Evolutionary conservation across 2,329 filamentous ascomycete species (phyloP), one percentile per base, ranked within the genome.

Genomic region (Colletotrichum sp.): DNA sequence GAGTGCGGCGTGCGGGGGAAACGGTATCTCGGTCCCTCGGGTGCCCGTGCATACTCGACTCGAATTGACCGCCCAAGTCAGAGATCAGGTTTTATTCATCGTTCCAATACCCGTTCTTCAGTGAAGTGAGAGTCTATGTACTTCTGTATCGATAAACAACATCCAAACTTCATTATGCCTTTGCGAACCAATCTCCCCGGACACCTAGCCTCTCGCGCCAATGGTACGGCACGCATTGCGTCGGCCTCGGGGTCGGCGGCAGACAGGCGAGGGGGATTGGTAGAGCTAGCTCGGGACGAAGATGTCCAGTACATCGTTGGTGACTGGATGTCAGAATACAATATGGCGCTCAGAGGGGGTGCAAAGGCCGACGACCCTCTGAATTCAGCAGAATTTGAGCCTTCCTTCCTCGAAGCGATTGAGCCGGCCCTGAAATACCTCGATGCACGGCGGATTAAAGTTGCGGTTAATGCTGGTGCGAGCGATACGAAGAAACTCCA

Each of bases 261-360:
- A 5, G 80, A 81, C 34, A 76, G 80, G 12, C 79, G 80, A 21
- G 77, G 78, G 36, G 79, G 80, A 28, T 60, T 81, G n/a, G 78
- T 77, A 39, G 78, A 78, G 12, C 76, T 81, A 15, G 80, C 79
- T 9, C 74, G 71, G 5, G 76, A 78, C 7, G 80, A 79, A 55
- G 78, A 82, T 55, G 78, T 85, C 9, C 80, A 86, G 65, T 83
- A 86, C 59, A 85, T 86, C 36, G 84, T 83, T 2, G 85, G 84
- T 24, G 85, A 86, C 79, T 86, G 84, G 81, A 81, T 86, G 62
- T 85, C 84, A 12, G 85, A 86, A 77, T 87, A 87, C 77, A 92
- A 91, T 80, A 90, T 92, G 84, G 87, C 89, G 72, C 84, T 76
- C 82, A 83, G 75, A 79, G 84, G 77, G 76, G 79, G 82, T 81